Evolutionary conservation across 2,329 filamentous ascomycete genomes (phyloP).

Genomic region (Mycogone perniciosa): DNA sequence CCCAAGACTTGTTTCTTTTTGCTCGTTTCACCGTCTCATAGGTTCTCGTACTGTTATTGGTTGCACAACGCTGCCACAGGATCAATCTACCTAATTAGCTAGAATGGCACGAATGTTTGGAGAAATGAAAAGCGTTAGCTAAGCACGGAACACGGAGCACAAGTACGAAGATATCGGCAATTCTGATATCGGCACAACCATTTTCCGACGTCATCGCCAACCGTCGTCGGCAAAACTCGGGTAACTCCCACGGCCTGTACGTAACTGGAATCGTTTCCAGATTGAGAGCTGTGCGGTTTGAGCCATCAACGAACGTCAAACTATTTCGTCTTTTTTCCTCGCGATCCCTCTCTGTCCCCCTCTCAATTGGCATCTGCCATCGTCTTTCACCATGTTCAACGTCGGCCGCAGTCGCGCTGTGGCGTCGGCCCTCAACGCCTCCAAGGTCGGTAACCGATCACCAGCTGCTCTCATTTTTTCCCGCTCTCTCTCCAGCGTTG

Average conservation of each 20-base stretch:
- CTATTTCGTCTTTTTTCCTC: slow-evolving; percentile 9
- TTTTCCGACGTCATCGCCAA: slow-evolving; percentile 3
- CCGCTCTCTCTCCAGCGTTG: slow-evolving; percentile 11
- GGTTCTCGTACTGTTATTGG: too few relatives aligned
- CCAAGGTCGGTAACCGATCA: slow-evolving; percentile 53
- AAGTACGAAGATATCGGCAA: background rate
- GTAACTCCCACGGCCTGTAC: slow-evolving; percentile 4
- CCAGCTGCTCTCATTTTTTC: slow-evolving; percentile 13
- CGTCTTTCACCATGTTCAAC: slow-evolving; percentile 66
- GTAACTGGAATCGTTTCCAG: slow-evolving; percentile 14
- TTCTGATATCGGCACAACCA: background rate
- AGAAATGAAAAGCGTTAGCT: too few relatives aligned
- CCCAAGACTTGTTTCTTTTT: too few relatives aligned
- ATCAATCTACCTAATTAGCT: too few relatives aligned
- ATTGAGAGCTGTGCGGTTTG: slow-evolving; percentile 16
- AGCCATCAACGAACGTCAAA: slow-evolving; percentile 12
- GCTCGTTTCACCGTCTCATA: too few relatives aligned
- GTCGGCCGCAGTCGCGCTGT: slow-evolving; percentile 75
- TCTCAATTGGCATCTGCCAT: slow-evolving; percentile 14
- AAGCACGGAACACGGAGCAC: too few relatives aligned
- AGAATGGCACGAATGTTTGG: too few relatives aligned
- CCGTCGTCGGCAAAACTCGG: slow-evolving; percentile 18
- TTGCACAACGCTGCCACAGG: too few relatives aligned
- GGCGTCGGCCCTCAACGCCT: slow-evolving; percentile 71
- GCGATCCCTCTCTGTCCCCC: slow-evolving; percentile 15